These are phyloP conservation scores for Aeschynomene evenia DNA, from an alignment of 306 rosid species.

Conservation along the genomic window DNA sequence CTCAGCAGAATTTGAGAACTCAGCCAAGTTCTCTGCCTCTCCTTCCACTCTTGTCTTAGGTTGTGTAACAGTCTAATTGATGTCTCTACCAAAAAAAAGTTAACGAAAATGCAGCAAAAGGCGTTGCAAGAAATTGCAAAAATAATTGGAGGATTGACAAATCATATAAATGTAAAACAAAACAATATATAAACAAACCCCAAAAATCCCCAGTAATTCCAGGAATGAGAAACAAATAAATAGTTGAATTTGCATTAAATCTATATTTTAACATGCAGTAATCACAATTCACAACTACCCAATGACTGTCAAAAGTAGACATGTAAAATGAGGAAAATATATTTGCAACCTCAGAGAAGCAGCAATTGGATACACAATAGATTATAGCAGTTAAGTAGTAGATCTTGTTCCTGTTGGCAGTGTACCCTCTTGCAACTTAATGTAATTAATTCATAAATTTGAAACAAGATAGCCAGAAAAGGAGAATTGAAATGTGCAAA, in stretches of 20 bases:
- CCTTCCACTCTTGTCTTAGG: too few relatives aligned
- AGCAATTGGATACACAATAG: neutral
- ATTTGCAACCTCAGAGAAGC: neutral
- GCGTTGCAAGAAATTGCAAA: too few relatives aligned
- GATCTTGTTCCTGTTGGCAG: neutral
- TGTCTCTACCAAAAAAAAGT: too few relatives aligned
- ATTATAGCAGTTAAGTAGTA: neutral
- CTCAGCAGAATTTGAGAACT: too few relatives aligned
- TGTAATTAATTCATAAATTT: neutral
- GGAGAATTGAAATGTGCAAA: neutral
- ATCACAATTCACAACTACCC: neutral
- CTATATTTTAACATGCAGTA: neutral
- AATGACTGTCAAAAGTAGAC: neutral
- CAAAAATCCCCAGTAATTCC: neutral
- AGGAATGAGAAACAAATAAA: neutral
- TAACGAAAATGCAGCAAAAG: too few relatives aligned
- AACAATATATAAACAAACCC: neutral
- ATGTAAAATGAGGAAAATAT: neutral
- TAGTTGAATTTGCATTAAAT: neutral
- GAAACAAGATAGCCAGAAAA: neutral
- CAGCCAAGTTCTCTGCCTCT: too few relatives aligned
- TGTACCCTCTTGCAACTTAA: neutral
- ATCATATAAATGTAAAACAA: too few relatives aligned
- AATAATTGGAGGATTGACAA: too few relatives aligned
- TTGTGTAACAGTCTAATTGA: too few relatives aligned